These are phyloP conservation scores for Rhizomucor miehei DNA, from an alignment of 371 early-diverging fungal species.

Conservation along the genomic window DNA sequence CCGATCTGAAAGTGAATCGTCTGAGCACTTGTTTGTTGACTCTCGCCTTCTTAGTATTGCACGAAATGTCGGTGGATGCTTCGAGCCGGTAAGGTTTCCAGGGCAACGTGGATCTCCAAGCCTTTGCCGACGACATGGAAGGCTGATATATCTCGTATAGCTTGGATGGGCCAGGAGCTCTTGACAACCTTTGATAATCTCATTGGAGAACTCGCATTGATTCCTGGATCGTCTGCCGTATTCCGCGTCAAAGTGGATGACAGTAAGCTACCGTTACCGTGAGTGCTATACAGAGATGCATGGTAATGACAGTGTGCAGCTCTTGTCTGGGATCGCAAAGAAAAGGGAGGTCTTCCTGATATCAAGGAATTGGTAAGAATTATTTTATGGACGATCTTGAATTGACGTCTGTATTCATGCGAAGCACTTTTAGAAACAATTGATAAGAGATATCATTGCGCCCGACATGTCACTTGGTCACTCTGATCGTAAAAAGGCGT, in stretches of 20 bases:
- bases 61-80: constrained; percentile 48
- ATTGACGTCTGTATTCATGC: not conserved
- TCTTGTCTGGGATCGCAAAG: constrained; percentile 66
- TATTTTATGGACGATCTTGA: not conserved
- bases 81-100: constrained; percentile 29
- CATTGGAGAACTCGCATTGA: constrained; percentile 65
- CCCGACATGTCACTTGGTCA: constrained; percentile 72
- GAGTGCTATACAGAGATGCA: not conserved
- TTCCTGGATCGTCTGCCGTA: constrained; percentile 61
- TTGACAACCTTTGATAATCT: constrained; percentile 61
- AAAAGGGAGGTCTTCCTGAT: constrained; percentile 66
- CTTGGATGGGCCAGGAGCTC: constrained; percentile 73
- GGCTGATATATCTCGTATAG: constrained; percentile 15
- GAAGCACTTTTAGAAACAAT: constrained; percentile 51
- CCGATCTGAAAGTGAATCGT: not conserved
- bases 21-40: not conserved
- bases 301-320: constrained; percentile 8
- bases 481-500: constrained; percentile 26
- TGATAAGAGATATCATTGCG: constrained; percentile 60
- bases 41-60: constrained; percentile 31
- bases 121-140: not conserved
- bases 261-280: constrained; percentile 25
- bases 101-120: not conserved
- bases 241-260: constrained; percentile 60
- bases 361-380: constrained; percentile 64